phyloP scores from a whole-genome alignment of 2,329 filamentous ascomycete species.

The Rutstroemia sp. region DNA sequence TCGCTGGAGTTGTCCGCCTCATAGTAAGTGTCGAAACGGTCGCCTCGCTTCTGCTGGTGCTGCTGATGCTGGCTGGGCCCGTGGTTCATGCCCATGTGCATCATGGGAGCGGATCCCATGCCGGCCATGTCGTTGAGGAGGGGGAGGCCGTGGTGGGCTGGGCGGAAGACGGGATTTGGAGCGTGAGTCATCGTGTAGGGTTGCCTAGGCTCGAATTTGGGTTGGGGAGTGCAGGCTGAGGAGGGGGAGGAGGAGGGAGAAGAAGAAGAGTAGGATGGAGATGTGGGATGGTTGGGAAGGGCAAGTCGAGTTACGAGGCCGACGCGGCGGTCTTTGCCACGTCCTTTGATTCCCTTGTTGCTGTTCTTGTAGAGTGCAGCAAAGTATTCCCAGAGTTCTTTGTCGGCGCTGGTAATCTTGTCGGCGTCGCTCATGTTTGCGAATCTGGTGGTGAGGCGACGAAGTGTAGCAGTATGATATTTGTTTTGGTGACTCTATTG shows the following conservation, averaged over 20 bases:
- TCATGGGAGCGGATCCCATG: too few species aligned
- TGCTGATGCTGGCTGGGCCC: too few species aligned
- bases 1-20: constrained; percentile 5
- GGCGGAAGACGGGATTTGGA: too few species aligned
- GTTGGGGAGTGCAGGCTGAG: too few species aligned
- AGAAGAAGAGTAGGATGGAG: background rate
- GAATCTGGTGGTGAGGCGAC: constrained; percentile 73
- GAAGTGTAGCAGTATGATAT: constrained; percentile 73
- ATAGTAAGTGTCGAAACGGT: background rate
- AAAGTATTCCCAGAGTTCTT: constrained; percentile 79
- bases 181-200: too few species aligned
- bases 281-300: background rate
- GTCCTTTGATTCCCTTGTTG: constrained; percentile 96
- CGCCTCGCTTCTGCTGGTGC: too few species aligned
- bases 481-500: constrained; percentile 41
- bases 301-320: constrained; percentile 10
- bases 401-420: constrained; percentile 42
- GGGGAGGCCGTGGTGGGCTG: too few species aligned
- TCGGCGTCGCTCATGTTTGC: constrained; percentile 46
- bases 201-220: too few species aligned
- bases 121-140: too few species aligned
- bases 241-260: background rate
- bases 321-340: constrained; percentile 76
- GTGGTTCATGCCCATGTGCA: too few species aligned
- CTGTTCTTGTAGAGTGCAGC: constrained; percentile 88